Evolutionary conservation across 768 basidiomycete species (phyloP), one percentile per base, ranked within the genome.

Genomic region (Hortiboletus campestris): DNA sequence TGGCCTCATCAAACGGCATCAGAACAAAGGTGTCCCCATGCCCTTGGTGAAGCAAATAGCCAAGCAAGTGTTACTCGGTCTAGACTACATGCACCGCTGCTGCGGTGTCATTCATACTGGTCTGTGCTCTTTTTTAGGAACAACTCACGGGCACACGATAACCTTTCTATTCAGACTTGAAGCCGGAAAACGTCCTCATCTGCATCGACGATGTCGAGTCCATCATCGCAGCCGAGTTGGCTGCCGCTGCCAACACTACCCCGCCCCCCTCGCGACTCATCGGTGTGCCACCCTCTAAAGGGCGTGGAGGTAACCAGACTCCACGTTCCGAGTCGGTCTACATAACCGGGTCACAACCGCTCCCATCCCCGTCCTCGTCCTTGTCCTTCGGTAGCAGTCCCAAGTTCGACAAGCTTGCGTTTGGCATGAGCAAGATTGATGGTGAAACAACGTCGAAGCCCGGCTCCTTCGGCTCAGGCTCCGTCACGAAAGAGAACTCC

Each of bases 81-180:
- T 99, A 46, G 96, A 98, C 69, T 99, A 98, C 77, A 94, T 99
- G 84, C 97, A 99, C 67, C 84, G 92, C 45, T 91, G 91, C 71
- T 99, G 97, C 69, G 91, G 94, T 39, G 91, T 99, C 65, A 98
- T 98, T 52, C 96, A 98, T 70, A 98, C 96, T 40, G 88, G 87
- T 84, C 49, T 46, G 81, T 70, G 22, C 12, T 6, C 13, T 49
- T 32, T 49, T 19, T 28, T 12, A 3, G 28, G 40, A 17, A 17
- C 16, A 17, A 17, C 20, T 28, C 41, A 14, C 31, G 20, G 35
- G 28, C 56, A 42, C 29, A 36, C 53, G 47, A 58, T 47, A 59
- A 61, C 47, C 45, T 53, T 54, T 46, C 25, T 7, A 43, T 58
- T 48, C 66, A 85, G 94, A 99, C 72, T 79, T 99, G 59, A 98